Base-by-base conservation (phyloP, 2,329 filamentous ascomycete species). In the Diaporthe nobilis region DNA sequence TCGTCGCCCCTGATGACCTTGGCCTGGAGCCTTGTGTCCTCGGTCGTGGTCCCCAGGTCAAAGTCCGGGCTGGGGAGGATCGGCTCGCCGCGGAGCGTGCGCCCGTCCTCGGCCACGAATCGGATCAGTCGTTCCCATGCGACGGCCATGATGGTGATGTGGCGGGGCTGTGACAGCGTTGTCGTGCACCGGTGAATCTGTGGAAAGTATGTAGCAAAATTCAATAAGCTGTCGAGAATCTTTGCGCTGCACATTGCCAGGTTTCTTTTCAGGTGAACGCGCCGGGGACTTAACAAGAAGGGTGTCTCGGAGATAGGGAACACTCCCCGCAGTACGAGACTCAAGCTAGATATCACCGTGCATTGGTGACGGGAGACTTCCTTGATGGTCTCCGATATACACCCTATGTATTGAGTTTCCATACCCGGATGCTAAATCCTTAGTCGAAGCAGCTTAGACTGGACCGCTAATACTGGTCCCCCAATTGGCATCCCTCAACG, bases 71-170 rank as follows among this genome's bases (percentile, higher is more conserved):
- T 81, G 1, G 85, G 85, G 4, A 86, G 82, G 39, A 91, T 86
- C 0, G 89, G 90, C 74, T 91, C 88, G 53, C 90, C 89, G 31
- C 85, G 85, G 12, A 90, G 83, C 12, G 85, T 82, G 8, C 86
- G 85, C 22, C 88, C 88, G 70, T 91, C 88, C 0, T 84, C 85
- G 20, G 88, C 85, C 22, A 86, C 83, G 80, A 91, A 91, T 44
- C 90, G 88, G 73, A 91, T 90, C 0, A 91, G 83, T 71, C 89
- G 84, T 73, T 87, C 83, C 89, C 90, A 91, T 65, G 80, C 75
- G 31, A 83, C 78, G 8, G 73, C 73, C 83, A 85, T 85, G n/a
- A 53, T 77, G 25, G 20, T 42, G 3, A 28, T n/a, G n/a, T n/a
- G n/a, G n/a, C n/a, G n/a, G n/a, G n/a, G n/a, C n/a, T n/a, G n/a